Evolutionary conservation across 345 rosid species (phyloP).

Genomic region (Citrus reticulata): DNA sequence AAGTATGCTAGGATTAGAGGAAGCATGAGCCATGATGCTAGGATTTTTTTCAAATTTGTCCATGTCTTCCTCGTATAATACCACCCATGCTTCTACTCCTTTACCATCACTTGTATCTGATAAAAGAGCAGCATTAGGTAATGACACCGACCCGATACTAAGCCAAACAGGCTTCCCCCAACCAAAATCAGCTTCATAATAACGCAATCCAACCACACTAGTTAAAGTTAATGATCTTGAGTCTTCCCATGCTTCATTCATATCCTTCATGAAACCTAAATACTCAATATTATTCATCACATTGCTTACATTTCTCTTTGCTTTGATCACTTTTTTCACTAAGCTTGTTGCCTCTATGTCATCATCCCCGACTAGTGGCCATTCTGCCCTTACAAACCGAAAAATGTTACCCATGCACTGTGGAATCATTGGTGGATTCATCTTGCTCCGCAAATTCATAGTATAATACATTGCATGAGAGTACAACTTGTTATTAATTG

Average conservation of each 20-base stretch:
- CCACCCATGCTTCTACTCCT: conserved; percentile 31
- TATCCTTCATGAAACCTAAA: neutral
- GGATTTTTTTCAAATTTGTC: conserved; percentile 6
- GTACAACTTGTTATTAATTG: neutral
- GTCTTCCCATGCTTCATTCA: neutral
- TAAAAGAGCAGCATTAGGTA: neutral
- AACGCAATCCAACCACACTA: conserved; percentile 24
- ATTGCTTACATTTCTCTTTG: neutral
- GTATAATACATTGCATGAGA: neutral
- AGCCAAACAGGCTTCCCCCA: conserved; percentile 26
- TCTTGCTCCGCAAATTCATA: conserved; percentile 5
- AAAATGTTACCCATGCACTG: conserved; percentile 19
- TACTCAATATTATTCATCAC: neutral
- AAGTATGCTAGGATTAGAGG: conserved; percentile 2
- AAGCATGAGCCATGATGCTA: conserved; percentile 18
- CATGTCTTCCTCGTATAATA: conserved; percentile 18
- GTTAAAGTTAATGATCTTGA: neutral
- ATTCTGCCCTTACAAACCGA: neutral
- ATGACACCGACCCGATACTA: neutral
- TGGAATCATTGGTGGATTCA: conserved; percentile 7
- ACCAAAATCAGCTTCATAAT: conserved; percentile 25
- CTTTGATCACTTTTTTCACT: neutral
- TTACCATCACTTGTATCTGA: conserved; percentile 6
- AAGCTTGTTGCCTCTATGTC: neutral
- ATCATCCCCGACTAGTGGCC: neutral